Conservation (phyloP, 371 early-diverging fungal species). For the Amoeboaphelidium occidentale region DNA sequence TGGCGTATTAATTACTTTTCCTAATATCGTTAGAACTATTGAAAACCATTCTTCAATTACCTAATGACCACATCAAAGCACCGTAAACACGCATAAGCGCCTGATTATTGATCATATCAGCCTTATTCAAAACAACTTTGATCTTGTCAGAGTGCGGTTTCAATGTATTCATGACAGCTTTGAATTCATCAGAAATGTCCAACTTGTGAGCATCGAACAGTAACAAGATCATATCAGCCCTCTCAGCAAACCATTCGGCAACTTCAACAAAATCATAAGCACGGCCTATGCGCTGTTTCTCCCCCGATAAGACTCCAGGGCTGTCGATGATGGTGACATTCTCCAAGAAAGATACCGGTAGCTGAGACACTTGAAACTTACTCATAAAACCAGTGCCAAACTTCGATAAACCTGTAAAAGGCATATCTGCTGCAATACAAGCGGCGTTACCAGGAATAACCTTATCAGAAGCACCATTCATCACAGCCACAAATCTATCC, state of each 20-base stretch:
- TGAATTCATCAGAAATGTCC: conserved; percentile 75
- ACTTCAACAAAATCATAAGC: conserved; percentile 60
- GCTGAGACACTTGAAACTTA: conserved; percentile 58
- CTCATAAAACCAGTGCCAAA: conserved; percentile 59
- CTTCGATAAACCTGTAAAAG: conserved; percentile 35
- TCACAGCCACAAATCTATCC: conserved; percentile 59
- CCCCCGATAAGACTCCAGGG: conserved; percentile 64
- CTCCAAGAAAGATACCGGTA: conserved; percentile 36
- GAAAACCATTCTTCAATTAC: too few species aligned
- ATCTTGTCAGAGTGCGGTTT: conserved; percentile 66
- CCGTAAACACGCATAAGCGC: conserved; percentile 77
- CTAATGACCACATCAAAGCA: conserved; percentile 81
- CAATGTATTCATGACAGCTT: conserved; percentile 42
- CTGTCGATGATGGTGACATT: conserved; percentile 65
- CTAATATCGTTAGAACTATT: too few species aligned
- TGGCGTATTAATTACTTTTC: conserved; percentile 44
- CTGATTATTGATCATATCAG: conserved; percentile 57
- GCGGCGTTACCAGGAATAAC: conserved; percentile 72
- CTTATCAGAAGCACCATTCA: conserved; percentile 38
- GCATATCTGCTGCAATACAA: conserved; percentile 55
- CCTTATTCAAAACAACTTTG: conserved; percentile 59
- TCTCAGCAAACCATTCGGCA: conserved; percentile 63
- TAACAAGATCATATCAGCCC: conserved; percentile 57
- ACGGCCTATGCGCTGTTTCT: conserved; percentile 47
- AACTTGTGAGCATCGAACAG: conserved; percentile 69